Evolutionary conservation across 2,329 filamentous ascomycete genomes (phyloP).

Genomic region (Tolypocladium capitatum): DNA sequence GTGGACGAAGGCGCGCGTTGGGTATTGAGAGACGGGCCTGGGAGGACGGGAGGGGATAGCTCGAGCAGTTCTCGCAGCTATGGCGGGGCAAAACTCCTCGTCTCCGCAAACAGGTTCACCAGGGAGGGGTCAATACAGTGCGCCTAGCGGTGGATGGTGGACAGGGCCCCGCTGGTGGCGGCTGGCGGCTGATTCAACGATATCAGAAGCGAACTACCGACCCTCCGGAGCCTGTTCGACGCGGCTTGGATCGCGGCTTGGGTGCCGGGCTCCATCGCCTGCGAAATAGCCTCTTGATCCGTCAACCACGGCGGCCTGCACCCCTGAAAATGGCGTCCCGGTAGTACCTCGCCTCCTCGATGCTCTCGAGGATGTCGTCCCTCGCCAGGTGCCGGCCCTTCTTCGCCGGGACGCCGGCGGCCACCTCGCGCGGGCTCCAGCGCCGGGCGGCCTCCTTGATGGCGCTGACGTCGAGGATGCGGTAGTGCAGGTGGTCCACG

Average conservation of each 20-base stretch:
- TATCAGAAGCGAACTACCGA: no score
- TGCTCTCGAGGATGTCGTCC: constrained; percentile 89
- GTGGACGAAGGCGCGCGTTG: not conserved
- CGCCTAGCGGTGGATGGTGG: not conserved
- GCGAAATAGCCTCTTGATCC: not conserved
- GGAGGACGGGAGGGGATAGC: not conserved
- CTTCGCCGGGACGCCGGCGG: constrained; percentile 56
- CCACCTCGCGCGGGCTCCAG: constrained; percentile 45
- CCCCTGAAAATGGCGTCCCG: constrained; percentile 51
- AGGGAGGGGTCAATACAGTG: not conserved
- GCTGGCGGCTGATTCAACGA: no score
- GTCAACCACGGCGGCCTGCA: constrained; percentile 4
- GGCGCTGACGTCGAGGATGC: constrained; percentile 81
- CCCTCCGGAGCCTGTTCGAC: no score
- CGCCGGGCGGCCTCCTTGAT: constrained; percentile 81
- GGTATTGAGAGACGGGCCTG: not conserved
- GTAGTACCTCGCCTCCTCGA: constrained; percentile 81
- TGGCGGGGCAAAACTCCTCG: no score
- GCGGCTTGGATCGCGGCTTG: no score
- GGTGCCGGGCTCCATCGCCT: no score
- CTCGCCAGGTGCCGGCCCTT: constrained; percentile 66
- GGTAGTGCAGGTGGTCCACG: constrained; percentile 69
- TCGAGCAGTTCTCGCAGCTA: no score
- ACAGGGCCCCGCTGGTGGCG: no score
- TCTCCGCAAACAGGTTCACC: no score